Evolutionary conservation across 1,284 basidiomycete genomes (phyloP), one percentile per base, ranked within the genome.

Genomic region (Cryptococcus jaspeensis): DNA sequence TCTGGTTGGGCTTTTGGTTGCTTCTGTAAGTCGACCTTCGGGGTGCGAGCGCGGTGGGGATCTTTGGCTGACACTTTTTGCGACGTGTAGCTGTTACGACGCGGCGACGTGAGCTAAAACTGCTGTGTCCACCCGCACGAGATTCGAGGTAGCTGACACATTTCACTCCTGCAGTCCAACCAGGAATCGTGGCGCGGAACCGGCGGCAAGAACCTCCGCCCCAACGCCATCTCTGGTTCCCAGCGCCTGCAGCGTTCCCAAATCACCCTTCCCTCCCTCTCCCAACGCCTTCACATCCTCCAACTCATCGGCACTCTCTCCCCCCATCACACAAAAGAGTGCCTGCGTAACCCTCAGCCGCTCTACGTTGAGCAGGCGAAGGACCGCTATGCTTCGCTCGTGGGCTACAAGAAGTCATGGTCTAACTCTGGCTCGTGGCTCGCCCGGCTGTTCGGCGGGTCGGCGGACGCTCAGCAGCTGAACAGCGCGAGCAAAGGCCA

Each of bases 261-360:
- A 59, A 70, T 76, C 53, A 70, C 69, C 44, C 70, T 76, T 13
- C 91, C 91, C 0, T 87, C 87, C 0, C 69, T 86, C 15, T 85
- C 88, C 36, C 90, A 96, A 74, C 87, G 93, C 15, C 80, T 83
- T 46, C 87, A 92, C 47, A 86, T 96, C 18, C 84, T 96, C 40
- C 85, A 92, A 56, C 83, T 96, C 47, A 82, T 97, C 53, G 88
- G 89, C 28, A 87, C 88, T 5, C 83, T 97, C 49, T 86, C 90
- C 0, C 85, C 90, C 0, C 90, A 94, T 72, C 88, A 96, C 77
- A 96, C 93, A 20, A 86, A 87, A 58, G 88, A 92, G 77, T 97
- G 93, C 78, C 91, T 90, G 12, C 84, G 88, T 36, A 82, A 84
- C 64, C 82, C 90, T 4, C 93, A 95, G 71, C 84, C 86, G 5